Percentiles rank a stretch among this genome's conserved stretches.
Conservation (phyloP, 495 filamentous ascomycete genomes). For the Glarea lozoyensis region DNA sequence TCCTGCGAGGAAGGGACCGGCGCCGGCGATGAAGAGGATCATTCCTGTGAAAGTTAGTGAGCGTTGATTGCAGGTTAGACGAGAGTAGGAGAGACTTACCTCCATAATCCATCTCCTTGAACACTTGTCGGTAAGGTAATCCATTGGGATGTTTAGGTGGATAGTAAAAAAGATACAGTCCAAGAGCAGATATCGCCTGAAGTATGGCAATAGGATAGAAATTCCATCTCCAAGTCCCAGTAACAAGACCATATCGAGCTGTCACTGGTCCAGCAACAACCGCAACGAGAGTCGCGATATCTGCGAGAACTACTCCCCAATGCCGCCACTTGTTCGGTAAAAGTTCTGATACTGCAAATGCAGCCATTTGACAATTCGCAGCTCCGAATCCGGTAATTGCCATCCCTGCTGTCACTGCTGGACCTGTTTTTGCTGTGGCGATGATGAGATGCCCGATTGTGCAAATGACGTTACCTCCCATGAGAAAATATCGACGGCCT, state of each 20-base stretch:
- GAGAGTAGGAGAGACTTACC: conserved; percentile 21
- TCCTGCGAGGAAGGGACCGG: conserved; percentile 17
- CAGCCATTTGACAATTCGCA: conserved; percentile 21
- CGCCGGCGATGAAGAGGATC: conserved; percentile 7
- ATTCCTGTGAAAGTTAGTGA: neutral
- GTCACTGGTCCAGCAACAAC: conserved; percentile 27
- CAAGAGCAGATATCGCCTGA: conserved; percentile 13
- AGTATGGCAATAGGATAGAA: conserved; percentile 21
- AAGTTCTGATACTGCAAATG: conserved; percentile 29
- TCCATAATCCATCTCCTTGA: conserved; percentile 24
- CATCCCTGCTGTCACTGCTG: conserved; percentile 12
- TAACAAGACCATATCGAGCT: conserved; percentile 18
- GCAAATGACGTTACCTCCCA: neutral
- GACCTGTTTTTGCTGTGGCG: conserved; percentile 11
- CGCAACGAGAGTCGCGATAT: conserved; percentile 22
- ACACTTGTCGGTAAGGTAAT: conserved; percentile 22
- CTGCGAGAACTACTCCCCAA: conserved; percentile 22
- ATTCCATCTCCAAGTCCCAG: conserved; percentile 22
- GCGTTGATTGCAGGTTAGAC: too few relatives aligned
- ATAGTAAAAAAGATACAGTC: conserved; percentile 17
- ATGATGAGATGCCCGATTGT: conserved; percentile 13
- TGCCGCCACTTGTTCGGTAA: conserved; percentile 30
- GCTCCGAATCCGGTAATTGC: conserved; percentile 18
- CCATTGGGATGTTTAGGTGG: conserved; percentile 25
- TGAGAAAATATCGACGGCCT: conserved; percentile 20